Evolutionary conservation across 305 asterid species (phyloP).

Genomic region (Fraxinus greggii): DNA sequence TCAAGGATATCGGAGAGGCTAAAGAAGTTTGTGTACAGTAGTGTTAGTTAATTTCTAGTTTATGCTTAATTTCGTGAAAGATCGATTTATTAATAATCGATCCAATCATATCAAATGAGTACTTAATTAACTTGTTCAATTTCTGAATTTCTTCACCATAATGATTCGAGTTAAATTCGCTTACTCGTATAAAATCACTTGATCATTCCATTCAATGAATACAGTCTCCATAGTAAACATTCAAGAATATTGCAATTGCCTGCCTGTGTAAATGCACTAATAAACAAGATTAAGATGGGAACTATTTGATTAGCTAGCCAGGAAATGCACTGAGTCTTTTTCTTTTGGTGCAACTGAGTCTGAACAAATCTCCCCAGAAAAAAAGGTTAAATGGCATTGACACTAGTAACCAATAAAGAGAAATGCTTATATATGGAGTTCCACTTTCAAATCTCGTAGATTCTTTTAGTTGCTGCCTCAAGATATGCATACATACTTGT

Average conservation of each 20-base stretch:
- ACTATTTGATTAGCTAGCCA: neutral
- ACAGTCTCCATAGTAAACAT: neutral
- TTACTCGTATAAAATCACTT: neutral
- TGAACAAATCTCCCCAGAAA: neutral
- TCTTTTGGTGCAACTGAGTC: neutral
- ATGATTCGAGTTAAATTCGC: neutral
- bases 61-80: neutral
- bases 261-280: neutral
- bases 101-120: neutral
- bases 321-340: neutral
- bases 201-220: neutral
- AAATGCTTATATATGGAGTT: neutral
- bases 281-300: neutral
- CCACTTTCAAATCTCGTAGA: neutral
- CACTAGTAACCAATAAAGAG: neutral
- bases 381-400: neutral
- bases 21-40: constrained; percentile 40
- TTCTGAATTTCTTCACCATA: neutral
- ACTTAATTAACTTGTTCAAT: neutral
- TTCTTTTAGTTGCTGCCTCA: neutral
- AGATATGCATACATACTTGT: neutral
- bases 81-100: neutral
- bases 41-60: constrained; percentile 6
- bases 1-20: constrained; percentile 51
- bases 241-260: neutral